Evolutionary conservation across 116 monocot genomes (phyloP), one percentile per base, ranked within the genome.

Genomic region (Cymodocea nodosa): DNA sequence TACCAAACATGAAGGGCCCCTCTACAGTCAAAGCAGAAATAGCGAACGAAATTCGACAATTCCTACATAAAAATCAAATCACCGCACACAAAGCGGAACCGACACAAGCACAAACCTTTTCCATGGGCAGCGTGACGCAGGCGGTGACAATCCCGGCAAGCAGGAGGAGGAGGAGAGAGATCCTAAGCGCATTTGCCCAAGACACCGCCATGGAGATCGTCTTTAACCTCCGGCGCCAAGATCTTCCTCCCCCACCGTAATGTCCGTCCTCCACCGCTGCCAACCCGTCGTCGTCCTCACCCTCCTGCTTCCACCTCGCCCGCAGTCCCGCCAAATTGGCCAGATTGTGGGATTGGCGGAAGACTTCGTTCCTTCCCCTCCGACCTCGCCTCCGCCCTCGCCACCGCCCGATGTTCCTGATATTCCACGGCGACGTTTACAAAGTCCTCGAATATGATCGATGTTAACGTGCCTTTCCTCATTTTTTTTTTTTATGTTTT

Each of bases 91-190:
- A 11, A 23, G 15, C 1, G 51, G 20, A 24, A 50, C 4, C 18
- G 4, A 51, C 15, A 23, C 23, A 17, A 48, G 48, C 48, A 58
- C 14, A 51, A 23, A 85, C 92, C 83, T 83, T 85, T 60, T 92
- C 92, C 17, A 88, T 71, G 55, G 88, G 92, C 44, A 92, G 71
- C 52, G 85, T 87, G 59, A 75, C 17, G 77, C 78, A 79, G 49
- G 92, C 92, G 71, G 82, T 68, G 68, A 62, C 75, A 68, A 92
- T 79, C 67, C 76, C 88, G 34, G 76, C 83, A 54, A 81, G 49
- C 52, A 92, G 81, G 37, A 88, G 70, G 22, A 88, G 60, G 52
- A 83, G 70, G 56, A 92, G 74, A 23, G 85, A 87, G 64, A 88
- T 56, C 62, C 88, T 62, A 61, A 92, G 50, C 51, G 77, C 51